These are phyloP conservation scores for Aeminium ludgeri DNA, from an alignment of 495 filamentous ascomycete genomes.

Conservation along the genomic window DNA sequence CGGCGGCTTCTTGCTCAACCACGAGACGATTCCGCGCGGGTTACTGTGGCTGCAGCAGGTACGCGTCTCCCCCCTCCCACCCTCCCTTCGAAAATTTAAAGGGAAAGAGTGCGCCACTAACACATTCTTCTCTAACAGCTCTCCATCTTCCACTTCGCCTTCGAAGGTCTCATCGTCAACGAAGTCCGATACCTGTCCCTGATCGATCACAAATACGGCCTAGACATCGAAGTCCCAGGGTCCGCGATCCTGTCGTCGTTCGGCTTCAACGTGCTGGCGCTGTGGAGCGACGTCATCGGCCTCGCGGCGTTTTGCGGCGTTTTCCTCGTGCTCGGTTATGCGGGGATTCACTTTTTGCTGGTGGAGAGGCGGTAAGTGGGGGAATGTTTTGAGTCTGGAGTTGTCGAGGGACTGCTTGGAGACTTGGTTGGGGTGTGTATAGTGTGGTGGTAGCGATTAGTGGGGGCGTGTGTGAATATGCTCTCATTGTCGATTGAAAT, in stretches of 20 bases:
- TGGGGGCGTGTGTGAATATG: no score
- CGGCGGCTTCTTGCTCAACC: constrained; percentile 82
- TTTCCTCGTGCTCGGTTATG: constrained; percentile 80
- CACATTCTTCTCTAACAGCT: constrained; percentile 30
- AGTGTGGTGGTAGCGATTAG: no score
- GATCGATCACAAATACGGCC: constrained; percentile 76
- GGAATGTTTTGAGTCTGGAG: no score
- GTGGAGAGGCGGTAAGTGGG: constrained; percentile 77
- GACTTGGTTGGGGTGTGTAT: no score
- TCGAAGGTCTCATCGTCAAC: constrained; percentile 93
- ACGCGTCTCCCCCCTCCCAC: constrained; percentile 23
- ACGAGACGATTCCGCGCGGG: constrained; percentile 70
- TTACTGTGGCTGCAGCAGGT: constrained; percentile 78
- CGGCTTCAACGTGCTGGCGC: constrained; percentile 67
- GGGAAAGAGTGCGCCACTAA: no score
- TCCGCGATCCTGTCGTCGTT: constrained; percentile 87
- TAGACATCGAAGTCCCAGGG: constrained; percentile 91
- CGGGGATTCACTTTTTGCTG: constrained; percentile 81
- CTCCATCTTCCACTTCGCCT: constrained; percentile 98
- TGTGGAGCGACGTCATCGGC: constrained; percentile 73
- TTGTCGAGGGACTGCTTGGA: no score
- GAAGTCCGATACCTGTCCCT: constrained; percentile 85
- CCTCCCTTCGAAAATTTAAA: no score
- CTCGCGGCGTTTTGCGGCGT: constrained; percentile 64
- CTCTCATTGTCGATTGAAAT: no score